phyloP scores from a whole-genome alignment of 139 green algal species.

The Chlorella sorokiniana region DNA sequence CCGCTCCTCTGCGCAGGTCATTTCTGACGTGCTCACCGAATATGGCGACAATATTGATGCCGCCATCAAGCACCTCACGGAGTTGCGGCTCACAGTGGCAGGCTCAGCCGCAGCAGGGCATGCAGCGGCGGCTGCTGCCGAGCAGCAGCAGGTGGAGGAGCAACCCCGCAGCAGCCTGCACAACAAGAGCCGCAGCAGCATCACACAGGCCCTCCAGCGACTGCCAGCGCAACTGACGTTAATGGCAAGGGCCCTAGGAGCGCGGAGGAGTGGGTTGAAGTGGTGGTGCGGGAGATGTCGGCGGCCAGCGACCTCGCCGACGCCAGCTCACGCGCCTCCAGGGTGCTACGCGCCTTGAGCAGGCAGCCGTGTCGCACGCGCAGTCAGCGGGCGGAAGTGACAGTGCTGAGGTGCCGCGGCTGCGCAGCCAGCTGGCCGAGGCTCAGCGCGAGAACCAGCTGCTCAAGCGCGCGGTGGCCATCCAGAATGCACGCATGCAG shows the following conservation, averaged over 20 bases:
- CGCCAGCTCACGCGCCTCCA: conserved; percentile 57
- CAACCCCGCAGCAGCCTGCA: background rate
- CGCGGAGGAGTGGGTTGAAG: conserved; percentile 78
- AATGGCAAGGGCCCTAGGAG: background rate
- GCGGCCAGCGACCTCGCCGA: conserved; percentile 68
- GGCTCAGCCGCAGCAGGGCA: background rate
- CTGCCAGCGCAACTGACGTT: background rate
- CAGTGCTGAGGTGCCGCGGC: background rate
- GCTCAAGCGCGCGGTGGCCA: conserved; percentile 84
- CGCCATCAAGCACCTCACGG: conserved; percentile 72
- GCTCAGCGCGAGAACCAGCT: conserved; percentile 65
- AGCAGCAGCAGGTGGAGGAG: background rate
- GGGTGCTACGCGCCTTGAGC: conserved; percentile 71
- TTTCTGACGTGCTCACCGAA: conserved; percentile 65
- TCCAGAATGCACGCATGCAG: conserved; percentile 77
- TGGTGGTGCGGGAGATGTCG: conserved; percentile 78
- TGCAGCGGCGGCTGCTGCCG: background rate
- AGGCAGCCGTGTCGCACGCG: conserved; percentile 53
- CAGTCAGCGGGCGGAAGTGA: conserved; percentile 3
- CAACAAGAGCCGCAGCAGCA: background rate
- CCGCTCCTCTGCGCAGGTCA: conserved; percentile 56
- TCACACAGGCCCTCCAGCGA: conserved; percentile 5
- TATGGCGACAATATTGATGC: conserved; percentile 83
- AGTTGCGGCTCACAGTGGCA: conserved; percentile 58
- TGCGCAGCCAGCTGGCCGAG: conserved; percentile 47